Conservation (phyloP, 805 yeast species). For the Yarrowia porcina region DNA sequence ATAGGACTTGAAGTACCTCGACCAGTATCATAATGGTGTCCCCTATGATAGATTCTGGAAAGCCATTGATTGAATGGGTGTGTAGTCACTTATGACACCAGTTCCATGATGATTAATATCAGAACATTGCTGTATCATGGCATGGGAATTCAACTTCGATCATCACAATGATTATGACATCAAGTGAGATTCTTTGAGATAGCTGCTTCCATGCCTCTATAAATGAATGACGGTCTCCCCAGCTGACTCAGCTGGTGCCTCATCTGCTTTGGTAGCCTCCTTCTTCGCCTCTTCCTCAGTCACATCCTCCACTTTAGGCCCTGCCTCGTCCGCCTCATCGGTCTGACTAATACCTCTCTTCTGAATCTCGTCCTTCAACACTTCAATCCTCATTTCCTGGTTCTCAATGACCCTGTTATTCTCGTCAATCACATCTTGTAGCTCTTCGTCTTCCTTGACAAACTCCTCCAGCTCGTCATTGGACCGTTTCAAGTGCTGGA, state of each 20-base stretch:
- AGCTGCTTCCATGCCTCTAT: background rate
- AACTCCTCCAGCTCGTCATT: slow-evolving; percentile 33
- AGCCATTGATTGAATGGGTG: no score
- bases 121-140: no score
- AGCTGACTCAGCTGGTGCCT: no score
- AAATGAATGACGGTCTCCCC: slow-evolving; percentile 1
- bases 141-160: no score
- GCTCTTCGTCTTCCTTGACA: slow-evolving; percentile 28
- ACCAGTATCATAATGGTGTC: no score
- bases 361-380: background rate
- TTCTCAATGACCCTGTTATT: background rate
- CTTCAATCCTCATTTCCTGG: slow-evolving; percentile 5
- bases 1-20: no score
- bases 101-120: no score
- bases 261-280: no score
- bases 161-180: no score
- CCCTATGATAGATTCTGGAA: no score
- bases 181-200: no score
- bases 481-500: slow-evolving; percentile 35
- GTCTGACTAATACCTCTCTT: background rate
- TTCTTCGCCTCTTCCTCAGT: background rate
- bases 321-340: background rate
- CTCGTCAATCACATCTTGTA: slow-evolving; percentile 16
- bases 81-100: no score
- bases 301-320: background rate